These are phyloP conservation scores for Stevia rebaudiana DNA, from an alignment of 140 eudicot species.

Conservation along the genomic window DNA sequence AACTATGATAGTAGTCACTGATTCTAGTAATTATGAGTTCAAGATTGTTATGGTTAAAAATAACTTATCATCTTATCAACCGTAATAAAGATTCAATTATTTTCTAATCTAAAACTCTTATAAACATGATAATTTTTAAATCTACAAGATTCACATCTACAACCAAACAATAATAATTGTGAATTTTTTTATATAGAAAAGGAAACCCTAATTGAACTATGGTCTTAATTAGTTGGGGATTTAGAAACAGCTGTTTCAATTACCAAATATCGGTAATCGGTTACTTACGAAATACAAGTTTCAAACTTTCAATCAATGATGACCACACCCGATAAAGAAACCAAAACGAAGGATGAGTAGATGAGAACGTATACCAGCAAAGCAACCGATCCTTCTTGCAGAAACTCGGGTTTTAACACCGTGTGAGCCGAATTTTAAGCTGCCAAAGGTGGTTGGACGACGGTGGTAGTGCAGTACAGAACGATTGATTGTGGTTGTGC, in stretches of 20 bases:
- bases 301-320: constrained; percentile 17
- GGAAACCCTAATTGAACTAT: background rate
- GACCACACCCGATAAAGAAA: background rate
- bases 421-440: background rate
- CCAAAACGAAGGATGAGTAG: background rate
- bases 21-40: background rate
- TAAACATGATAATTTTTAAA: background rate
- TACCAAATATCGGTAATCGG: background rate
- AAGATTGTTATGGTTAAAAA: too few relatives aligned
- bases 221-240: background rate
- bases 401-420: background rate
- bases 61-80: too few relatives aligned
- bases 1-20: background rate
- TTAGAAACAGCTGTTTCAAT: background rate
- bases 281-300: background rate
- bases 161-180: background rate
- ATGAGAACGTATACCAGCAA: constrained; percentile 30
- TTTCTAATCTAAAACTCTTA: background rate
- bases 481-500: constrained; percentile 15
- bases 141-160: too few relatives aligned
- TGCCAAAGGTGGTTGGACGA: constrained; percentile 16
- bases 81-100: background rate
- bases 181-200: background rate
- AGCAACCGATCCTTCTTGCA: constrained; percentile 26
- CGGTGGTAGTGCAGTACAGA: constrained; percentile 15